Percentiles rank a stretch among this genome's conserved stretches.
Conservation (phyloP, 805 yeast genomes). For the Barnettozyma vustinii region DNA sequence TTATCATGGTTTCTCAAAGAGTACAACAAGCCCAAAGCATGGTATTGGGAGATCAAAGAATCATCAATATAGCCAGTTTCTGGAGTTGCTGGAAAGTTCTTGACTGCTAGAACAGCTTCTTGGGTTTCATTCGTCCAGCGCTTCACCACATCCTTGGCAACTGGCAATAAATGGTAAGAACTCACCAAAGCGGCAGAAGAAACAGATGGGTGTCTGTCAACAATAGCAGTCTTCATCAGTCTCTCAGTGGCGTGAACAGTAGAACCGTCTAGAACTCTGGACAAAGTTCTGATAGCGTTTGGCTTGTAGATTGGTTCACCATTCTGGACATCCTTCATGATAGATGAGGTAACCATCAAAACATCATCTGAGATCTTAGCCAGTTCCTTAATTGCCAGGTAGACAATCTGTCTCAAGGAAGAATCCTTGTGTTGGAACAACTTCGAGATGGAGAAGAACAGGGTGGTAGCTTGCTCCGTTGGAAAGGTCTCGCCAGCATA, state of each 20-base stretch:
- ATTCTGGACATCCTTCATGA: slow-evolving; percentile 95
- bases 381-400: slow-evolving; percentile 89
- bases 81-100: slow-evolving; percentile 35
- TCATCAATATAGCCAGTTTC: slow-evolving; percentile 51
- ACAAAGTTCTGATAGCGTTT: slow-evolving; percentile 87
- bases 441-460: slow-evolving; percentile 91
- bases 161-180: slow-evolving; percentile 84
- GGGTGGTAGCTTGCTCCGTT: slow-evolving; percentile 80
- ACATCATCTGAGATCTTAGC: slow-evolving; percentile 82
- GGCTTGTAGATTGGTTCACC: slow-evolving; percentile 86
- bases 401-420: slow-evolving; percentile 86
- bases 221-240: slow-evolving; percentile 85
- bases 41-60: slow-evolving; percentile 86
- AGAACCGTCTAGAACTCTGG: slow-evolving; percentile 82
- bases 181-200: slow-evolving; percentile 93
- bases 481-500: slow-evolving; percentile 87
- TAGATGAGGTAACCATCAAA: slow-evolving; percentile 95
- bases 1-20: slow-evolving; percentile 85
- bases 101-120: slow-evolving; percentile 68
- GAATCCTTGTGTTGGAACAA: slow-evolving; percentile 89
- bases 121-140: slow-evolving; percentile 93
- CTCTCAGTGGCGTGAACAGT: slow-evolving; percentile 94
- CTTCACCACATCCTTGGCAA: slow-evolving; percentile 86
- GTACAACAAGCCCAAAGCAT: slow-evolving; percentile 87
- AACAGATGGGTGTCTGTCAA: slow-evolving; percentile 80